These are phyloP conservation scores for Lycium ferocissimum DNA, from an alignment of 257 asterid species.

Conservation along the genomic window DNA sequence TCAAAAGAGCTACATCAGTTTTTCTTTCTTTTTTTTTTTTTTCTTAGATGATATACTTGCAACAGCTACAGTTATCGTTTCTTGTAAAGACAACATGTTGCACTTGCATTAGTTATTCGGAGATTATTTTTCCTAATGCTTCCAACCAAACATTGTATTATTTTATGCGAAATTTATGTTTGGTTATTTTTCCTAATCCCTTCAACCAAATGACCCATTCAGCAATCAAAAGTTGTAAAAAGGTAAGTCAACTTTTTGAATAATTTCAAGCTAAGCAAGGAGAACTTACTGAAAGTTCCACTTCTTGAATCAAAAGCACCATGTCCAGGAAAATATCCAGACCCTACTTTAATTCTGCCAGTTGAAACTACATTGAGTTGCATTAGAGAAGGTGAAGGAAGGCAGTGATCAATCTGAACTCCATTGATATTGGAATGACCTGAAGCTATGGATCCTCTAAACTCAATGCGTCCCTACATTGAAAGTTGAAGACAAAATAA, in stretches of 20 bases:
- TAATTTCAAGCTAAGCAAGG: slow-evolving; percentile 22
- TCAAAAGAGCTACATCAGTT: too few species aligned
- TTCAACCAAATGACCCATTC: not conserved
- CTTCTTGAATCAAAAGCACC: not conserved
- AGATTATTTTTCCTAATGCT: not conserved
- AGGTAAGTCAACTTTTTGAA: not conserved
- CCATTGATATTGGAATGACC: not conserved
- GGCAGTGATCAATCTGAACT: not conserved
- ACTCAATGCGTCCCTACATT: slow-evolving; percentile 13
- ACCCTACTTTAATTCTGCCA: not conserved
- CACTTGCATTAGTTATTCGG: not conserved
- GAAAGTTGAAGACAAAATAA: not conserved
- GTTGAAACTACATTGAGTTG: slow-evolving; percentile 3
- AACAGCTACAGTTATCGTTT: too few species aligned
- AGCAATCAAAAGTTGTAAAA: not conserved
- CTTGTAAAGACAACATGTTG: too few species aligned
- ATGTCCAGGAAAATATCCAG: not conserved
- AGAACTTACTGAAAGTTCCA: slow-evolving; percentile 27
- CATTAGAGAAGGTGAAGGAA: slow-evolving; percentile 7
- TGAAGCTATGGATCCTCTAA: slow-evolving; percentile 10
- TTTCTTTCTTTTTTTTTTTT: too few species aligned
- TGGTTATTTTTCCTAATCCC: not conserved
- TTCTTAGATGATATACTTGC: too few species aligned
- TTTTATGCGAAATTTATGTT: not conserved
- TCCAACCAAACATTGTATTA: not conserved